These are phyloP conservation scores for Hanseniaspora lachancei DNA, from an alignment of 805 yeast species.

Conservation along the genomic window DNA sequence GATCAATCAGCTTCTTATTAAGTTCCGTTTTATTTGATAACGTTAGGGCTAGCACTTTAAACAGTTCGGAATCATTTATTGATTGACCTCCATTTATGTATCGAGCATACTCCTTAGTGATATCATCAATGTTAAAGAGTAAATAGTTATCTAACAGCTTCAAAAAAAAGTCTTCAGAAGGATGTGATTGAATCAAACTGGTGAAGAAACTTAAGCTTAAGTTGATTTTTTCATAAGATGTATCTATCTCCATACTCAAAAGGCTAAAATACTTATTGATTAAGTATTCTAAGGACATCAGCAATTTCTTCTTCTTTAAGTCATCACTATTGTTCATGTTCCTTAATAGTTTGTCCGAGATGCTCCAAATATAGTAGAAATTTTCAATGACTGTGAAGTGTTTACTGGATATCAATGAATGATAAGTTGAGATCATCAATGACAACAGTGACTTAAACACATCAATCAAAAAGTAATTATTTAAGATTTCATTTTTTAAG, in stretches of 20 bases:
- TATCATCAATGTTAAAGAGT: conserved; percentile 4
- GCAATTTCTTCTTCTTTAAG: not conserved
- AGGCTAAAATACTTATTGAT: conserved; percentile 5
- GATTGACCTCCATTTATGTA: not conserved
- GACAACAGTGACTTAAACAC: conserved; percentile 6
- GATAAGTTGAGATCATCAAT: not conserved
- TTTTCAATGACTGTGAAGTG: not conserved
- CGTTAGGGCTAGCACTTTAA: not conserved
- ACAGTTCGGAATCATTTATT: not conserved
- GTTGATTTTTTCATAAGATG: not conserved
- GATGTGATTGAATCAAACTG: not conserved
- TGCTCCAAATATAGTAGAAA: conserved; percentile 3
- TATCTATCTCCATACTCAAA: not conserved
- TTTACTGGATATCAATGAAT: not conserved
- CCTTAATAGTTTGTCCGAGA: not conserved
- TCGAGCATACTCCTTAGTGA: not conserved
- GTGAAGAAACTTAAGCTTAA: not conserved
- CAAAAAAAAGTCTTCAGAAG: not conserved
- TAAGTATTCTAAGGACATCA: conserved; percentile 9
- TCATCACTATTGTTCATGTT: not conserved
- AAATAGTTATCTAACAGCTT: conserved; percentile 9
- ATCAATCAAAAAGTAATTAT: not conserved
- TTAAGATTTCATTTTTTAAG: not conserved
- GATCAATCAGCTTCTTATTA: not conserved
- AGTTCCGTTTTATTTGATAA: not conserved